Evolutionary conservation across 2,329 filamentous ascomycete genomes (phyloP), one percentile per base, ranked within the genome.

Genomic region (Zelopaecilomyces penicillatus): DNA sequence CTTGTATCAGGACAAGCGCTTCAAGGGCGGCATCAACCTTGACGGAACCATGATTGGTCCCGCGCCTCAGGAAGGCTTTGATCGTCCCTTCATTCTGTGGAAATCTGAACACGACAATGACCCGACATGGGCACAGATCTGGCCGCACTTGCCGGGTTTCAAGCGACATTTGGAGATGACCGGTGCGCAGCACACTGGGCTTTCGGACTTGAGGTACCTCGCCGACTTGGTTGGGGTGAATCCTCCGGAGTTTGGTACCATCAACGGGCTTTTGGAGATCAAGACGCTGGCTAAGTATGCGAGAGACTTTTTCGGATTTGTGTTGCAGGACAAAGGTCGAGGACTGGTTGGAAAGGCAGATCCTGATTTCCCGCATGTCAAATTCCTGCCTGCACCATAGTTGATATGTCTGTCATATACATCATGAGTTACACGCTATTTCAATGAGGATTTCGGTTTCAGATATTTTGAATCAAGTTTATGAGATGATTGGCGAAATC

Each of bases 21-120:
- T 47, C 37, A 37, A 44, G 28, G 45, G 35, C 36, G 45, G 41
- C 31, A 47, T 47, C n/a, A 41, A 47, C 7, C 9, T 44, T 8
- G 41, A 47, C 41, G 45, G 45, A 19, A 30, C 33, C 10, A 12
- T 46, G 5, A 39, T 43, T 26, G 44, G 44, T 35, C 44, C 40
- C 30, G 39, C 42, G n/a, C 39, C 36, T 19, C 8, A 10, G 11
- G 40, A 12, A 4, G 39, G 39, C 19, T 12, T 46, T n/a, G 44
- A 46, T 28, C 35, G 40, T 19, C 39, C 44, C 9, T 31, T 41
- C 6, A 32, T 41, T 4, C 39, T 41, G 5, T 41, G 39, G 39
- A 26, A 38, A 7, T 12, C 29, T 26, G 36, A 33, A 19, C 36
- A 34, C 3, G 30, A 35, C 43, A 31, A 12, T 26, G 37, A 35